A percentile compares a stretch with the other conserved stretches of the same genome.
phyloP scores from a whole-genome alignment of 2,329 filamentous ascomycete genomes.

The Bipolaris bicolor region DNA sequence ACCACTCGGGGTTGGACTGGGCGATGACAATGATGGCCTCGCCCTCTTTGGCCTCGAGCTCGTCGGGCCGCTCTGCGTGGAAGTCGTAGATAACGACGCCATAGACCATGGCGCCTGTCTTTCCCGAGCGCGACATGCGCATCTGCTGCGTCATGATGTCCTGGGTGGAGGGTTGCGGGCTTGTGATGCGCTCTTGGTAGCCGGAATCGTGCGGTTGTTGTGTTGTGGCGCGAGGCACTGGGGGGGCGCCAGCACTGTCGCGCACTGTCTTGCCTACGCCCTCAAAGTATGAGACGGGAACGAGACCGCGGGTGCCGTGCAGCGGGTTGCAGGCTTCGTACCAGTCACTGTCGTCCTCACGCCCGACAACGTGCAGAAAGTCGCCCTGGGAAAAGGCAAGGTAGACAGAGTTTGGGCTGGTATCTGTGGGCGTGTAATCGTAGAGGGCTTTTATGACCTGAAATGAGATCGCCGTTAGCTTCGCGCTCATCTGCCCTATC shows the following conservation, averaged over 20 bases:
- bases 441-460: slow-evolving; percentile 97
- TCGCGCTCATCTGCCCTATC: slow-evolving; percentile 29
- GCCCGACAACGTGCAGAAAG: slow-evolving; percentile 96
- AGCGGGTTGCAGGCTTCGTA: slow-evolving; percentile 98
- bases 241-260: slow-evolving; percentile 68
- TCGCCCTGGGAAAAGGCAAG: slow-evolving; percentile 93
- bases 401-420: slow-evolving; percentile 65
- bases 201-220: slow-evolving; percentile 83
- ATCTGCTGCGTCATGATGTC: slow-evolving; percentile 38
- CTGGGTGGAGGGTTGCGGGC: slow-evolving; percentile 38
- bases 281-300: slow-evolving; percentile 94
- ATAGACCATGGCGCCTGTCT: slow-evolving; percentile 86
- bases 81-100: slow-evolving; percentile 98
- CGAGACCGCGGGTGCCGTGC: slow-evolving; percentile 84
- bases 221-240: slow-evolving; percentile 49
- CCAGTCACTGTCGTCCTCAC: slow-evolving; percentile 94
- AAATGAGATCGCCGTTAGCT: slow-evolving; percentile 35
- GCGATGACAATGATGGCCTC: slow-evolving; percentile 98
- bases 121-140: slow-evolving; percentile 54
- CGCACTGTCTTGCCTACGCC: slow-evolving; percentile 88
- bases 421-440: slow-evolving; percentile 81
- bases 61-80: slow-evolving; percentile 90
- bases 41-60: slow-evolving; percentile 91
- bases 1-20: slow-evolving; percentile 98
- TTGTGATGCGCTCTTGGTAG: slow-evolving; percentile 68